These are phyloP conservation scores for Margaritispora aquatica DNA, from an alignment of 495 filamentous ascomycete species.

Conservation along the genomic window DNA sequence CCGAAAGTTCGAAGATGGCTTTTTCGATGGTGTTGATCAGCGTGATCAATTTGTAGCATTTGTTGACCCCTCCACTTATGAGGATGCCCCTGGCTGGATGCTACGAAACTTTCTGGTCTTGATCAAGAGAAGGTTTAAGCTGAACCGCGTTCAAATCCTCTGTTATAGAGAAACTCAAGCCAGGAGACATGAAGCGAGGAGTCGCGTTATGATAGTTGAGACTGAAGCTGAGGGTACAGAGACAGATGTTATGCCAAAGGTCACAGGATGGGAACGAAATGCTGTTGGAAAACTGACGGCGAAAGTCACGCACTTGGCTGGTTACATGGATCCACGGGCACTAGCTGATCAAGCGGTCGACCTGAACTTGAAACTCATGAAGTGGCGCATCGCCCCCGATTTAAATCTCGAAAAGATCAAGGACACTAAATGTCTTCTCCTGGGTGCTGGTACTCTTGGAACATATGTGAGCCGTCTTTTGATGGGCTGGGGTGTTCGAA, in stretches of 20 bases:
- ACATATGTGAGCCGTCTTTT: conserved; percentile 88
- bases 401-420: conserved; percentile 87
- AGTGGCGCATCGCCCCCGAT: conserved; percentile 89
- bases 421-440: conserved; percentile 80
- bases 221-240: conserved; percentile 26
- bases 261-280: conserved; percentile 93
- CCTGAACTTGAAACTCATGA: conserved; percentile 95
- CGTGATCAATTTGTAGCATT: conserved; percentile 79
- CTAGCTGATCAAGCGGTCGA: conserved; percentile 96
- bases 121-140: conserved; percentile 72
- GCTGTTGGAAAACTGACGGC: conserved; percentile 65
- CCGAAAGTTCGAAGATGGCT: conserved; percentile 74
- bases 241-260: conserved; percentile 52
- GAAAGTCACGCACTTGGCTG: conserved; percentile 70
- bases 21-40: conserved; percentile 64
- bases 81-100: conserved; percentile 84
- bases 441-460: conserved; percentile 93
- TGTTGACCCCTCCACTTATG: conserved; percentile 86
- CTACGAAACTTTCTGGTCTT: conserved; percentile 83
- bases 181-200: conserved; percentile 69
- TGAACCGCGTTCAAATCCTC: conserved; percentile 75
- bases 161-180: conserved; percentile 81
- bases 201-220: conserved; percentile 65
- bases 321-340: conserved; percentile 82
- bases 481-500: conserved; percentile 94